These are phyloP conservation scores for Leptodermis oblonga DNA, from an alignment of 257 asterid genomes.

Conservation along the genomic window DNA sequence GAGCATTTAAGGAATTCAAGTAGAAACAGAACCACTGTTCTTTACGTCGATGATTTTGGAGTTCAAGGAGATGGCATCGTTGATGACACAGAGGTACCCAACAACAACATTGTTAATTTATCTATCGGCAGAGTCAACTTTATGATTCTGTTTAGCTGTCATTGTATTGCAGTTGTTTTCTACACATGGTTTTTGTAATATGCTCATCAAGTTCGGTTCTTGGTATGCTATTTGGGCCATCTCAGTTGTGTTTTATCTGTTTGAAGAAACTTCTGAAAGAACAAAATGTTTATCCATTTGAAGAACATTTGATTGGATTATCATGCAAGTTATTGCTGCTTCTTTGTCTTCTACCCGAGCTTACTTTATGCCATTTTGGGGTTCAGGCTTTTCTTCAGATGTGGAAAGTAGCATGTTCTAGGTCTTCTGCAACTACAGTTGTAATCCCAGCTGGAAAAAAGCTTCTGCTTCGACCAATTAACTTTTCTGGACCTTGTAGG, in stretches of 20 bases:
- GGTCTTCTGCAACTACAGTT: slow-evolving; percentile 32
- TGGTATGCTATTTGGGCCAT: background rate
- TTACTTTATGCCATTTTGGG: background rate
- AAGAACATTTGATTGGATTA: background rate
- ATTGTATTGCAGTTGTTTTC: background rate
- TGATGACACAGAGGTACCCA: slow-evolving; percentile 33
- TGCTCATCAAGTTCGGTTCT: background rate
- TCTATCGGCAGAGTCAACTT: background rate
- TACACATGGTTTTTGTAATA: background rate
- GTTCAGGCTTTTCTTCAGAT: slow-evolving; percentile 47
- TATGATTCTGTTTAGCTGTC: background rate
- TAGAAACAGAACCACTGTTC: slow-evolving; percentile 9
- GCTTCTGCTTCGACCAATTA: slow-evolving; percentile 45
- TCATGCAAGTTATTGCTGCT: background rate
- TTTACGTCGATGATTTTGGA: slow-evolving; percentile 33
- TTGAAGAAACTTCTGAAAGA: background rate
- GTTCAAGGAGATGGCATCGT: slow-evolving; percentile 34
- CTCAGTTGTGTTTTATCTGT: background rate
- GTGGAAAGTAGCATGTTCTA: slow-evolving; percentile 60
- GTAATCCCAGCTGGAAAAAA: slow-evolving; percentile 40
- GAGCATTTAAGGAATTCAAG: slow-evolving; percentile 5
- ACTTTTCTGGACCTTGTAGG: slow-evolving; percentile 69
- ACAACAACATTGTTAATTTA: no score
- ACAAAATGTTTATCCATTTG: background rate
- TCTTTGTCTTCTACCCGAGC: background rate